These are phyloP conservation scores for Penicillium odoratum DNA, from an alignment of 495 filamentous ascomycete species.

Conservation along the genomic window DNA sequence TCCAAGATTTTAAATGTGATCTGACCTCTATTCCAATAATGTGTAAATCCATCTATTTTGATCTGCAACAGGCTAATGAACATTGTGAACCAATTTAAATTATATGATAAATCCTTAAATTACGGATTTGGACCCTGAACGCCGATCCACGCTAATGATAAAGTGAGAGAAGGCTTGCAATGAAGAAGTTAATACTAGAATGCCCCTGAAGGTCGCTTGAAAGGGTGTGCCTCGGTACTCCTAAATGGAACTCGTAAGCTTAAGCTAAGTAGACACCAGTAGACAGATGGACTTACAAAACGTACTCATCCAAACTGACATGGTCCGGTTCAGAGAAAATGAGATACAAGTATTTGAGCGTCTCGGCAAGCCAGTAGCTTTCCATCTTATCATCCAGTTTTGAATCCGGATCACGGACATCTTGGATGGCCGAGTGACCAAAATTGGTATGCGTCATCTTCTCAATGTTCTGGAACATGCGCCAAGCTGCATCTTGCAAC, in stretches of 20 bases:
- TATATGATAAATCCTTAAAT: background rate
- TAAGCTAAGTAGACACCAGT: slow-evolving; percentile 1
- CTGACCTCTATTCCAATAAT: no score
- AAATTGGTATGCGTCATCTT: slow-evolving; percentile 58
- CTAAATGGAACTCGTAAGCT: slow-evolving; percentile 22
- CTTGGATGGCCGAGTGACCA: slow-evolving; percentile 58
- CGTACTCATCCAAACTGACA: slow-evolving; percentile 69
- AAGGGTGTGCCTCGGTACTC: slow-evolving; percentile 78
- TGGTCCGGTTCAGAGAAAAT: slow-evolving; percentile 72
- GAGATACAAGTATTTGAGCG: slow-evolving; percentile 92
- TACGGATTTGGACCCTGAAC: background rate
- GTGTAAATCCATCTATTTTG: no score
- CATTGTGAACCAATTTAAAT: background rate
- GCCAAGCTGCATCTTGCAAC: slow-evolving; percentile 71
- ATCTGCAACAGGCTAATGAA: background rate
- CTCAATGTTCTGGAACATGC: slow-evolving; percentile 69
- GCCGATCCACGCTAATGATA: background rate
- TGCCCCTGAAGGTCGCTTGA: slow-evolving; percentile 47
- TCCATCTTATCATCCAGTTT: slow-evolving; percentile 52
- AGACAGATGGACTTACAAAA: slow-evolving; percentile 45
- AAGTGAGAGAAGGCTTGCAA: background rate
- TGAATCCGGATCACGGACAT: slow-evolving; percentile 48
- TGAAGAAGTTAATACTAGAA: background rate
- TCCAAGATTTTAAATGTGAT: no score
- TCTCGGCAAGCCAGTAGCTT: slow-evolving; percentile 70